A percentile compares a stretch with the other conserved stretches of the same genome.
Evolutionary conservation across 805 yeast genomes (phyloP).

Genomic region (Trichomonascus vanleenenianus): DNA sequence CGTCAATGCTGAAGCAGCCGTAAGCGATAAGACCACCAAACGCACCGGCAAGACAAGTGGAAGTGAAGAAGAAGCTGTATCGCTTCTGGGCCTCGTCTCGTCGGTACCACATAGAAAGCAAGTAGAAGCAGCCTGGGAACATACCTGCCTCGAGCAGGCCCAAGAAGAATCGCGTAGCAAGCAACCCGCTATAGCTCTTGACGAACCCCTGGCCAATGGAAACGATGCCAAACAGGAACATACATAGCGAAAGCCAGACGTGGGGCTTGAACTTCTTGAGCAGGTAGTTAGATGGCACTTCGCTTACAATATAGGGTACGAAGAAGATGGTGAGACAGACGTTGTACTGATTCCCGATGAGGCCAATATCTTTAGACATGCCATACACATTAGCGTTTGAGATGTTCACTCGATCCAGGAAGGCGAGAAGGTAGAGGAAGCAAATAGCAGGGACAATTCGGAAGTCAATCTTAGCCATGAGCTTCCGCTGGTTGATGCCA

Average conservation of each 20-base stretch:
- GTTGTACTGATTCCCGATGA: constrained; percentile 54
- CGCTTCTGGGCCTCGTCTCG: constrained; percentile 61
- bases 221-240: constrained; percentile 55
- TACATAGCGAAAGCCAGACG: constrained; percentile 51
- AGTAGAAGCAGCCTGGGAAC: constrained; percentile 69
- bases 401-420: constrained; percentile 74
- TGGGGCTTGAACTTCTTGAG: constrained; percentile 57
- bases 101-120: constrained; percentile 58
- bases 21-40: constrained; percentile 70
- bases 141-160: constrained; percentile 66
- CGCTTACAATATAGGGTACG: constrained; percentile 59
- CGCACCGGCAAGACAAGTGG: constrained; percentile 71
- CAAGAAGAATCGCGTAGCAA: constrained; percentile 55
- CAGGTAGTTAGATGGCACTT: constrained; percentile 54
- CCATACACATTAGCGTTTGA: constrained; percentile 76
- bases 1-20: constrained; percentile 48
- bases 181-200: constrained; percentile 48
- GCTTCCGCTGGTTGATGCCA: constrained; percentile 45
- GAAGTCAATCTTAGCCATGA: constrained; percentile 59
- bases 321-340: constrained; percentile 62
- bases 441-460: constrained; percentile 75
- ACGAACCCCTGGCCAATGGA: constrained; percentile 62
- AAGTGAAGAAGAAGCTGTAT: constrained; percentile 59
- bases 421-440: constrained; percentile 64
- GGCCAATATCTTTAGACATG: constrained; percentile 44